Evolutionary conservation across 805 yeast species (phyloP).

Genomic region (Kuraishia molischiana): DNA sequence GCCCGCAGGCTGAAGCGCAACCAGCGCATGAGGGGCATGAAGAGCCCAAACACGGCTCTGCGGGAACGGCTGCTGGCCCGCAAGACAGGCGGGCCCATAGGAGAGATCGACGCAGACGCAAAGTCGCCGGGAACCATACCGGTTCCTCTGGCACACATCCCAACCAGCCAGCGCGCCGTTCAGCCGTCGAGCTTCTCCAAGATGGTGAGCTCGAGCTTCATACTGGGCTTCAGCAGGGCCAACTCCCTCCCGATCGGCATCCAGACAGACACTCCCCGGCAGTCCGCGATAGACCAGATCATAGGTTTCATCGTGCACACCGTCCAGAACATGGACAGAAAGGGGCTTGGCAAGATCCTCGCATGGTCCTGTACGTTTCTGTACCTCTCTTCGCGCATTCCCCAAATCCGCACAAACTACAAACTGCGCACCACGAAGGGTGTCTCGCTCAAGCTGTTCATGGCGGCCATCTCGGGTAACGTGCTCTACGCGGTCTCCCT

Average conservation of each 20-base stretch:
- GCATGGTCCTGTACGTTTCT: constrained; percentile 46
- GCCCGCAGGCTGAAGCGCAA: background rate
- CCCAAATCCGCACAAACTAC: constrained; percentile 40
- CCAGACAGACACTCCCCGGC: background rate
- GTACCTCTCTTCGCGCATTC: constrained; percentile 39
- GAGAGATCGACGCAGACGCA: constrained; percentile 2
- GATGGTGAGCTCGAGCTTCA: constrained; percentile 17
- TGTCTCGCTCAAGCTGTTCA: constrained; percentile 36
- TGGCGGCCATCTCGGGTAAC: constrained; percentile 41
- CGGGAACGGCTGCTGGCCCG: constrained; percentile 4
- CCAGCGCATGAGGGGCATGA: constrained; percentile 7
- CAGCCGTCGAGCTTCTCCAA: constrained; percentile 9
- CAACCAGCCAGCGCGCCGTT: background rate
- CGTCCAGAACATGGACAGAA: constrained; percentile 8
- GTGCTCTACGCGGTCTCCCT: constrained; percentile 38
- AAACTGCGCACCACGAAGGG: constrained; percentile 38
- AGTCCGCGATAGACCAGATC: background rate
- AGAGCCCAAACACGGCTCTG: constrained; percentile 15
- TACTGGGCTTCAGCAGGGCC: constrained; percentile 19
- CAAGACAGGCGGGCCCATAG: background rate
- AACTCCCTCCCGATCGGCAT: constrained; percentile 12
- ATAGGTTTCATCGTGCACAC: constrained; percentile 6
- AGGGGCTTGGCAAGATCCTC: constrained; percentile 18
- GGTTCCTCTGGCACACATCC: constrained; percentile 4
- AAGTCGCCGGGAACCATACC: constrained; percentile 1